Evolutionary conservation across 208 protist genomes (phyloP).

Genomic region (Trypanosoma rangeli): DNA sequence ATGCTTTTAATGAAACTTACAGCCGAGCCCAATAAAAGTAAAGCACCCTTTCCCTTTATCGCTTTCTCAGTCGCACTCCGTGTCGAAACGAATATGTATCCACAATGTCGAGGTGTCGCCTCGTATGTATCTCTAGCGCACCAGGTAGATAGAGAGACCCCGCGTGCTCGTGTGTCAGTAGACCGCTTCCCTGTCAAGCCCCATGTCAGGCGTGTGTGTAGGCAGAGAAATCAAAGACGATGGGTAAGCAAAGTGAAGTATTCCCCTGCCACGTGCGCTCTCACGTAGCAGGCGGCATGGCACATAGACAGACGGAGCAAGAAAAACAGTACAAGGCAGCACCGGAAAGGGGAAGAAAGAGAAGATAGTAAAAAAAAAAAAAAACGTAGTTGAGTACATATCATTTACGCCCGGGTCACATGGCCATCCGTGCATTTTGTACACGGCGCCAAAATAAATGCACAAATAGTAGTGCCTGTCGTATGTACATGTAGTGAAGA

Average conservation of each 20-base stretch:
- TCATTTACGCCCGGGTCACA: not conserved
- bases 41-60: not conserved
- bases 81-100: not conserved
- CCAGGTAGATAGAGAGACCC: not conserved
- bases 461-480: not conserved
- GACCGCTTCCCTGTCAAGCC: not conserved
- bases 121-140: no score
- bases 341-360: not conserved
- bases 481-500: not conserved
- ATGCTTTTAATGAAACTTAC: not conserved
- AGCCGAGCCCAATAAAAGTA: slow-evolving; percentile 1
- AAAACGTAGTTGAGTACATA: not conserved
- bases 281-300: not conserved
- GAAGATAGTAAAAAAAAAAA: not conserved
- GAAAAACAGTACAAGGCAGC: not conserved
- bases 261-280: not conserved
- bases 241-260: not conserved
- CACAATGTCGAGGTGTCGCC: no score
- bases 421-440: not conserved
- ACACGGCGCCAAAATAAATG: not conserved
- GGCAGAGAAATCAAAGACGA: not conserved
- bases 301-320: not conserved
- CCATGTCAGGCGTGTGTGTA: not conserved
- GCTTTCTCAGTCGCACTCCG: not conserved
- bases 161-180: not conserved